These are phyloP conservation scores for Mycena latifolia DNA, from an alignment of 768 basidiomycete genomes.

Conservation along the genomic window DNA sequence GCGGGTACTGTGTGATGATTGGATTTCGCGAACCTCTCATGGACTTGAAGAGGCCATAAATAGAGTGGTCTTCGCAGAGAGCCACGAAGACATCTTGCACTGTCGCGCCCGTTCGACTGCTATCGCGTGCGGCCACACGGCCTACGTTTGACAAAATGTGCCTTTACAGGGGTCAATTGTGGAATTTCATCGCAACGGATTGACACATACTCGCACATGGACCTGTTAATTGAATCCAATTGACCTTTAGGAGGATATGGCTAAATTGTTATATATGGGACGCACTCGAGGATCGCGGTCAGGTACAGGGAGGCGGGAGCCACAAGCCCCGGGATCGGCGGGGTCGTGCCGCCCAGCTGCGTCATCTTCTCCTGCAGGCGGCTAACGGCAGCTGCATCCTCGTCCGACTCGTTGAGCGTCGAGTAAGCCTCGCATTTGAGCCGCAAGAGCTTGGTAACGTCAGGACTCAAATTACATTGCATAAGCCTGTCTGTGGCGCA, in stretches of 20 bases:
- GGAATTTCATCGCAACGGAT: constrained; percentile 17
- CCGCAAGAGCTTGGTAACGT: constrained; percentile 70
- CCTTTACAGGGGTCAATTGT: constrained; percentile 53
- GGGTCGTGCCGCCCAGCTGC: constrained; percentile 57
- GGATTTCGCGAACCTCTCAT: constrained; percentile 77
- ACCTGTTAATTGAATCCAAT: constrained; percentile 57
- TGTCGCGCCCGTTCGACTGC: constrained; percentile 80
- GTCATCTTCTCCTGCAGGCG: constrained; percentile 74
- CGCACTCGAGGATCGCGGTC: constrained; percentile 94
- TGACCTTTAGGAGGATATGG: constrained; percentile 38
- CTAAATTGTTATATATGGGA: constrained; percentile 40
- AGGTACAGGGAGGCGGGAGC: constrained; percentile 91
- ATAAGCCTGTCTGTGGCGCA: constrained; percentile 45
- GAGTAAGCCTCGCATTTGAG: constrained; percentile 93
- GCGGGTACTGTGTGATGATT: background rate
- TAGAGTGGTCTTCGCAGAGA: constrained; percentile 89
- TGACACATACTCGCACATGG: constrained; percentile 85
- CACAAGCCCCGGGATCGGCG: constrained; percentile 68
- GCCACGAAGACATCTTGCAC: constrained; percentile 88
- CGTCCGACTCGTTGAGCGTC: constrained; percentile 84
- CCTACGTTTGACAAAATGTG: constrained; percentile 89
- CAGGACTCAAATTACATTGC: background rate
- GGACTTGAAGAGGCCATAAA: constrained; percentile 86
- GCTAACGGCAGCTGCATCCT: constrained; percentile 74
- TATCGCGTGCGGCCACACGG: constrained; percentile 87